Percentiles rank a stretch among this genome's conserved stretches.
These are phyloP conservation scores for Capsicum chinense DNA, from an alignment of 257 asterid species.

Conservation along the genomic window DNA sequence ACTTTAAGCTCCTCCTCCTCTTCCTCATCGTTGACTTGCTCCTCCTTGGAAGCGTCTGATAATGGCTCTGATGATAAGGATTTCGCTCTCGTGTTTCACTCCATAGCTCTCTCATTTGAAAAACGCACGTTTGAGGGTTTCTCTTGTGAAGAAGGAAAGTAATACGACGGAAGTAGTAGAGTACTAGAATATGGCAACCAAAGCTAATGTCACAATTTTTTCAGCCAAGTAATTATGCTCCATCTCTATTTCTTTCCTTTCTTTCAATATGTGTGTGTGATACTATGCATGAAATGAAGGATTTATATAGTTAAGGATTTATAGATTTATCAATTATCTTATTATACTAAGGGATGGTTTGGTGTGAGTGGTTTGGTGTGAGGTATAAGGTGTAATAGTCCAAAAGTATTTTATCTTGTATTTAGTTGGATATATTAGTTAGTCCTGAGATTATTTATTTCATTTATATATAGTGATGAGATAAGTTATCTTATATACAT, in stretches of 20 bases:
- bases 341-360: too few species aligned
- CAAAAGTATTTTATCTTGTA: too few species aligned
- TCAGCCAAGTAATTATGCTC: constrained; percentile 29
- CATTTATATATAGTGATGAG: too few species aligned
- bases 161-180: not conserved
- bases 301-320: not conserved
- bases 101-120: constrained; percentile 52
- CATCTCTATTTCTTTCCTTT: constrained; percentile 1
- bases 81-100: constrained; percentile 45
- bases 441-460: too few species aligned
- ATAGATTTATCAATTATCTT: too few species aligned
- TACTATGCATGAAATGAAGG: not conserved
- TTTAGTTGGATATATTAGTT: too few species aligned
- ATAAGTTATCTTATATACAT: too few species aligned
- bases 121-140: constrained; percentile 40
- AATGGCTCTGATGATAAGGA: constrained; percentile 62
- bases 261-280: constrained; percentile 24
- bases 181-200: constrained; percentile 19
- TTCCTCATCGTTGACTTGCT: constrained; percentile 59
- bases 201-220: constrained; percentile 28
- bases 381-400: too few species aligned
- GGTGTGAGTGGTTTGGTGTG: too few species aligned
- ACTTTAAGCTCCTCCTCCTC: constrained; percentile 97
- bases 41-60: constrained; percentile 43
- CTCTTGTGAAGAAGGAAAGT: not conserved